Base-by-base conservation (phyloP, 148 eudicot genomes). In the Limonium bicolor region DNA sequence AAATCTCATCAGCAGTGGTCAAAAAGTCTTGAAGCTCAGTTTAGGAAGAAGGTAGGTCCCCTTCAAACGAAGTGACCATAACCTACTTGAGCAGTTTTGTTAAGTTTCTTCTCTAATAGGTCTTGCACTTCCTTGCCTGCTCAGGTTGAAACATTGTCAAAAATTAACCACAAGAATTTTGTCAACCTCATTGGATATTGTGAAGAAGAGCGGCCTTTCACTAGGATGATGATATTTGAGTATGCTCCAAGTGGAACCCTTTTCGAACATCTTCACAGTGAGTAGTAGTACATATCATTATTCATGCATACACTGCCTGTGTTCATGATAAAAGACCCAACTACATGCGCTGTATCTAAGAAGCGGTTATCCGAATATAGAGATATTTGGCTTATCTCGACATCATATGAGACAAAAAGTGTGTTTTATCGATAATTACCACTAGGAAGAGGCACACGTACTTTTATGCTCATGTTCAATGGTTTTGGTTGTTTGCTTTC, bases 221-320 rank as follows among this genome's bases (percentile, higher is more conserved):
- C 87, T 6, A 77, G 97, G 64, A 84, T 88, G 86, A 72, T 84
- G 97, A 92, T 88, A 47, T 88, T 88, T 36, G 97, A 90, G 70
- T 90, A 90, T 58, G 93, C 95, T 41, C 92, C 97, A 38, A 90
- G 80, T 46, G 97, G 97, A 58, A 84, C 97, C 10, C 81, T 90
- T 13, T 90, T 77, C 28, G 97, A 90, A 73, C 95, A 90, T 67
- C 71, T 90, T 37, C 94, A 90, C 68, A 65, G 97, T 88, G 61
- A 70, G 95, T 60, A 31, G 45, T n/a, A n/a, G n/a, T n/a, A n/a
- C n/a, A n/a, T n/a, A n/a, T n/a, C n/a, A n/a, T n/a, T n/a, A n/a
- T n/a, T n/a, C n/a, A n/a, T n/a, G n/a, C n/a, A n/a, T n/a, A n/a
- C n/a, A n/a, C n/a, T n/a, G n/a, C n/a, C n/a, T n/a, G n/a, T n/a